A percentile compares a stretch with the other conserved stretches of the same genome.
Evolutionary conservation across 805 yeast genomes (phyloP).

Genomic region (Saccharomycopsis malanga): DNA sequence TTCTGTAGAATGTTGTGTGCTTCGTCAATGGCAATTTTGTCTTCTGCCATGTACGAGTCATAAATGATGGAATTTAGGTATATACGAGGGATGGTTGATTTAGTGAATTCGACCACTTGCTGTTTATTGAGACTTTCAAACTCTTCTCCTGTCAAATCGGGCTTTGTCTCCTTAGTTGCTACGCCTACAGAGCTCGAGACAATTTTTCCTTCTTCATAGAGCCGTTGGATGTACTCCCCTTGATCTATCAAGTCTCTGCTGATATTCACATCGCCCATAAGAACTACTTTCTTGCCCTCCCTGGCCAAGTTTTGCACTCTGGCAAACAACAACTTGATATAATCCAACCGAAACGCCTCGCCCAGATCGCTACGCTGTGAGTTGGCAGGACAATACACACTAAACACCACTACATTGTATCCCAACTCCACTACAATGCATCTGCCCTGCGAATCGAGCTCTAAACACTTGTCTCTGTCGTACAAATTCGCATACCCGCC

Average conservation of each 20-base stretch:
- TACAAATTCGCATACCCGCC: constrained; percentile 56
- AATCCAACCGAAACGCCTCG: constrained; percentile 49
- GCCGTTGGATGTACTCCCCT: constrained; percentile 57
- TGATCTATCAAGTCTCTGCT: constrained; percentile 74
- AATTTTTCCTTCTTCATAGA: constrained; percentile 31
- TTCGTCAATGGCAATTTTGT: constrained; percentile 11
- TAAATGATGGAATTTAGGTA: constrained; percentile 14
- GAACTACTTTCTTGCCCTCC: constrained; percentile 60
- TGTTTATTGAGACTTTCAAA: constrained; percentile 34
- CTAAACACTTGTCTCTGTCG: constrained; percentile 29
- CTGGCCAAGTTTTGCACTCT: constrained; percentile 51
- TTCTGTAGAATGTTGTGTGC: constrained; percentile 10
- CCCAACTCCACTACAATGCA: constrained; percentile 69
- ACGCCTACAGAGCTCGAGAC: constrained; percentile 20
- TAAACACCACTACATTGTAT: constrained; percentile 50
- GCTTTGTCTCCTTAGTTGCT: background rate
- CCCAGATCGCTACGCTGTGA: constrained; percentile 66
- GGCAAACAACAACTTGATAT: constrained; percentile 50
- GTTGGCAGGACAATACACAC: constrained; percentile 88
- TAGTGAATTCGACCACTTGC: constrained; percentile 31
- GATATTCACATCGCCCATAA: constrained; percentile 88
- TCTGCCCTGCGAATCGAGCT: constrained; percentile 80
- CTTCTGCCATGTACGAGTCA: constrained; percentile 1
- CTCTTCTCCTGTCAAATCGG: constrained; percentile 17
- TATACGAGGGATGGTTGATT: constrained; percentile 21